Base-by-base conservation (phyloP, 306 rosid species). In the Castanea crenata region DNA sequence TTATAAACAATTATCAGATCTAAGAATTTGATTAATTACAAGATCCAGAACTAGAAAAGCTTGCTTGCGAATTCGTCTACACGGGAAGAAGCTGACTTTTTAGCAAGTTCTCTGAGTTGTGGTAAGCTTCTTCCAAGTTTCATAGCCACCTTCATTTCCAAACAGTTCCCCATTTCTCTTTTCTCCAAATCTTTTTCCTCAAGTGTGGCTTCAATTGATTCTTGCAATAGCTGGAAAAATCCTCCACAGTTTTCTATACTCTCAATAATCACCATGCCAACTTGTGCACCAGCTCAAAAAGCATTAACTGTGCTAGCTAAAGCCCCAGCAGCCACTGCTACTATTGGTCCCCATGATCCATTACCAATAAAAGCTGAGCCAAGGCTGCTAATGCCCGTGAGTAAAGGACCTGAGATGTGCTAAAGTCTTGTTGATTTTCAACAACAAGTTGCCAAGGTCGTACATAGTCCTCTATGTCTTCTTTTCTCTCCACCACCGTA, bases 221-320 rank as follows among this genome's bases (percentile, higher is more conserved):
- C 77, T 61, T 92, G 91, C 46, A 92, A 2, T 74, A 79, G 29
- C 32, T 72, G 35, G 67, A 92, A 92, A 77, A 88, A 86, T 0
- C 96, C 97, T 0, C 74, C 92, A 21, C 85, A 82, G 71, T 70
- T 49, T 49, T 63, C 93, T 86, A 11, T 91, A 92, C 92, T 83
- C 82, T 92, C 96, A 20, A 91, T 68, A 20, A 91, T 68, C 80
- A 92, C 86, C 97, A 85, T 90, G 1, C 97, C 97, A 2, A 92
- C 83, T 83, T 92, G 97, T 2, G 81, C 91, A 21, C 90, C 96
- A 52, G 97, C 64, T 85, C 88, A 3, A 90, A 90, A 88, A 9
- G 89, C 75, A 76, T 88, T 92, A 10, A 88, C 63, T 1, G 74
- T 89, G 0, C 81, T 74, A 10, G 85, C 94, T 80, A 90, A 59